A percentile compares a stretch with the other conserved stretches of the same genome.
These are phyloP conservation scores for Phytophthora hibernalis DNA, from an alignment of 352 stramenopile species.

Conservation along the genomic window DNA sequence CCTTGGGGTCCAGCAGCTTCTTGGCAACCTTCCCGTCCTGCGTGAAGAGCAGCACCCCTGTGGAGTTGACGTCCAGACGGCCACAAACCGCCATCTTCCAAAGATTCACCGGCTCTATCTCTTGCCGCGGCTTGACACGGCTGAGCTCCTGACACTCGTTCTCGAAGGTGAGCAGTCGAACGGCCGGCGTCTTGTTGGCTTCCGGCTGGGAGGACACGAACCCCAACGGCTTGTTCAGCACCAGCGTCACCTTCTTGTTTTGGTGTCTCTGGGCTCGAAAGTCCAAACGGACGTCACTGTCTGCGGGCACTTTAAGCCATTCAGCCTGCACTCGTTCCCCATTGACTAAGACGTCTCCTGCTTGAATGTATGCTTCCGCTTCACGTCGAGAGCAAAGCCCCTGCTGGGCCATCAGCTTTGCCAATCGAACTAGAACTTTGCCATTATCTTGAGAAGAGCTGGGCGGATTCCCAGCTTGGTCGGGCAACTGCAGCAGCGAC, in stretches of 20 bases:
- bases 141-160: constrained; percentile 82
- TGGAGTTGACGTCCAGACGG: constrained; percentile 87
- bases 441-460: constrained; percentile 18
- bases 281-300: constrained; percentile 68
- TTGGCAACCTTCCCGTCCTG: constrained; percentile 83
- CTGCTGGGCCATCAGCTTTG: constrained; percentile 84
- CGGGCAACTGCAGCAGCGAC: constrained; percentile 20
- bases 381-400: constrained; percentile 84
- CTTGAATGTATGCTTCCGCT: constrained; percentile 84
- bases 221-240: constrained; percentile 88
- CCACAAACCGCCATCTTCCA: constrained; percentile 87
- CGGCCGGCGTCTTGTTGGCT: constrained; percentile 63
- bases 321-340: constrained; percentile 66
- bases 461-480: neutral
- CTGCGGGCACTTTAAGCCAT: constrained; percentile 71
- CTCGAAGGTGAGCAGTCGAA: constrained; percentile 77
- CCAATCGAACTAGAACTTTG: constrained; percentile 59
- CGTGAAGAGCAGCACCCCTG: constrained; percentile 81
- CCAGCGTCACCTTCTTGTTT: constrained; percentile 78
- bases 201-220: constrained; percentile 85
- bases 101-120: constrained; percentile 62
- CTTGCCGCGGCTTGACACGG: constrained; percentile 44
- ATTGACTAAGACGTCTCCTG: constrained; percentile 77
- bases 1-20: constrained; percentile 74
- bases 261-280: constrained; percentile 76